A percentile compares a stretch with the other conserved stretches of the same genome.
These are phyloP conservation scores for Curvularia lunata DNA, from an alignment of 2,329 filamentous ascomycete genomes.

Conservation along the genomic window DNA sequence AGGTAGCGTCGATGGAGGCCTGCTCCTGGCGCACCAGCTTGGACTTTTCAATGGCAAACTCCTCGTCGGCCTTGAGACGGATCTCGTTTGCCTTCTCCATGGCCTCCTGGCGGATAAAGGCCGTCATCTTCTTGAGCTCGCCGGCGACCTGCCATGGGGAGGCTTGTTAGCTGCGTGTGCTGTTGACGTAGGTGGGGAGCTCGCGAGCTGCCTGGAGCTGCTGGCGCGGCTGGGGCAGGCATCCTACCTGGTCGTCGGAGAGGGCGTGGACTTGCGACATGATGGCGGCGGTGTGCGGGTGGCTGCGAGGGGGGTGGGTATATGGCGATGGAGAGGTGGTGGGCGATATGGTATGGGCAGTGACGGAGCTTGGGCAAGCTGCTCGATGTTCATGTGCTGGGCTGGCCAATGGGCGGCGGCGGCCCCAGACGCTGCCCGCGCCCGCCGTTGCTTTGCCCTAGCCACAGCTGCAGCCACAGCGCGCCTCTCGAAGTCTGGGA, in stretches of 20 bases:
- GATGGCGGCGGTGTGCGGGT: slow-evolving; percentile 52
- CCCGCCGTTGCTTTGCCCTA: neutral
- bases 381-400: slow-evolving; percentile 30
- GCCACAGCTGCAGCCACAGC: neutral
- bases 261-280: slow-evolving; percentile 95
- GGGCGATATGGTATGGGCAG: slow-evolving; percentile 20
- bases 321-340: slow-evolving; percentile 7
- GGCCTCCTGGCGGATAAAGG: slow-evolving; percentile 99
- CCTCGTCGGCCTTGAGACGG: slow-evolving; percentile 96
- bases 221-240: neutral
- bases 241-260: slow-evolving; percentile 90
- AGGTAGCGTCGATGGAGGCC: slow-evolving; percentile 85
- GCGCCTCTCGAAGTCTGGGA: neutral
- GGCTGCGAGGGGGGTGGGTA: neutral
- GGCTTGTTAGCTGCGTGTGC: slow-evolving; percentile 34
- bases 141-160: slow-evolving; percentile 75
- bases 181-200: slow-evolving; percentile 35
- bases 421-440: slow-evolving; percentile 16
- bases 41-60: slow-evolving; percentile 98
- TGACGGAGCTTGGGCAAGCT: slow-evolving; percentile 30
- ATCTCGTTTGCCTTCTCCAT: slow-evolving; percentile 97
- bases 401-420: slow-evolving; percentile 15
- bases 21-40: slow-evolving; percentile 98
- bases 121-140: slow-evolving; percentile 99
- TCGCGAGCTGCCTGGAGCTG: slow-evolving; percentile 38